Base-by-base conservation (phyloP, 441 rosid genomes). In the Erodium moschatum region DNA sequence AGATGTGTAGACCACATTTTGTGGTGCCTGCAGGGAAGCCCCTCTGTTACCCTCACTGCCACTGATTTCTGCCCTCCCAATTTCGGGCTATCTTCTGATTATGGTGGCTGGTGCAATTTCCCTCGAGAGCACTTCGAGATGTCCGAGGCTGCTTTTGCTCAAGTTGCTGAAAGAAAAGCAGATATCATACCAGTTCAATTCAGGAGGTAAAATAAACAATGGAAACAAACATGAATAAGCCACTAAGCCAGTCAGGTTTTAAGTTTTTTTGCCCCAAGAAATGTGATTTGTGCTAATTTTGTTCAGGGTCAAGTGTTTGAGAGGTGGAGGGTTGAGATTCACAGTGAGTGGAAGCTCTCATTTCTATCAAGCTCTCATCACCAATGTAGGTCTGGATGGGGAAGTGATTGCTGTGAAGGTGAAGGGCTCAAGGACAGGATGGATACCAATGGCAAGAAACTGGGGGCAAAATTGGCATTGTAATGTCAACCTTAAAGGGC, bases 61-160 rank as follows among this genome's bases (percentile, higher is more conserved):
- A 92, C 98, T 8, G 92, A 92, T 78, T 92, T 92, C 72, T 92
- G 98, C 66, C 92, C 96, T 69, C 98, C 96, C 1, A 92, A 92
- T 76, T 82, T 82, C 18, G 98, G 93, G 18, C 89, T 92, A 31
- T 83, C 92, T 0, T 69, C 88, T 5, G 97, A 88, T 73, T 89
- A 85, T 63, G 95, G 96, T 38, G 97, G 97, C 58, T 88, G 96
- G 92, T 92, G 97, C 75, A 92, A 92, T 81, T 86, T 86, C 71
- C 96, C 97, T 5, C 89, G 85, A 72, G 82, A 87, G 66, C 97
- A 92, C 69, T 92, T 92, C 56, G 96, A 89, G 77, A 83, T 92
- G 85, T 89, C 97, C 4, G 91, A 84, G 80, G 85, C 87, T 11
- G 95, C 97, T 48, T 92, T 92, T 74, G 84, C 84, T 60, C 86